Base-by-base conservation (phyloP, 257 asterid genomes). In the Scutellaria galericulata region DNA sequence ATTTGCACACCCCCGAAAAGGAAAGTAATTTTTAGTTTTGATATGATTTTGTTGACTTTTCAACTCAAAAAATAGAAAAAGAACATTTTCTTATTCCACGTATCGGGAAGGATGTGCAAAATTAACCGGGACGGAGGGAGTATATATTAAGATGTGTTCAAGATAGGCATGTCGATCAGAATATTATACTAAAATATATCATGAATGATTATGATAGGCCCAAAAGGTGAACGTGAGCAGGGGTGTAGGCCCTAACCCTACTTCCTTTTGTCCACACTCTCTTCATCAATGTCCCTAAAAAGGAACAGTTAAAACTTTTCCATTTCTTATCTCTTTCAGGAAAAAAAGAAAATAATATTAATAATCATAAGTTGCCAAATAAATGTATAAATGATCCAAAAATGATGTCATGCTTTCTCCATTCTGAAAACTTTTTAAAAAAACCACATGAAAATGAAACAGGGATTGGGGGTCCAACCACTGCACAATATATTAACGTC, bases 351-450 rank as follows among this genome's bases (percentile, higher is more conserved):
- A 46, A 40, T 9, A 9, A 15, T 18, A 2, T 48, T 27, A 47
- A 24, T 1, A 20, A 10, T 6, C 22, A 7, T 4, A 10, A 37
- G 13, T 47, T 54, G 18, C 6, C 27, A 45, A 65, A 59, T 7
- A 44, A 54, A 69, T 41, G 22, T 9, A 37, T 5, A 31, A 12
- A 47, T 70, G 81, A 77, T 58, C n/a, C 69, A 46, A 48, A 64
- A 55, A 64, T 71, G 68, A 77, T 40, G 73, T 77, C 77, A 77
- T 70, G 81, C 81, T 77, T 55, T 46, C 58, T 35, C 56, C 77
- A 70, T 45, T 20, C 60, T 1, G 18, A 75, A 67, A 58, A 50
- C 63, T 66, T 18, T 18, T 18, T 5, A 2, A 22, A n/a, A 2
- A 18, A 66, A 37, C 4, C 20, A 48, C 5, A 6, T 22, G 44